Conservation (phyloP, 495 filamentous ascomycete genomes). For the Coniosporium apollinis region DNA sequence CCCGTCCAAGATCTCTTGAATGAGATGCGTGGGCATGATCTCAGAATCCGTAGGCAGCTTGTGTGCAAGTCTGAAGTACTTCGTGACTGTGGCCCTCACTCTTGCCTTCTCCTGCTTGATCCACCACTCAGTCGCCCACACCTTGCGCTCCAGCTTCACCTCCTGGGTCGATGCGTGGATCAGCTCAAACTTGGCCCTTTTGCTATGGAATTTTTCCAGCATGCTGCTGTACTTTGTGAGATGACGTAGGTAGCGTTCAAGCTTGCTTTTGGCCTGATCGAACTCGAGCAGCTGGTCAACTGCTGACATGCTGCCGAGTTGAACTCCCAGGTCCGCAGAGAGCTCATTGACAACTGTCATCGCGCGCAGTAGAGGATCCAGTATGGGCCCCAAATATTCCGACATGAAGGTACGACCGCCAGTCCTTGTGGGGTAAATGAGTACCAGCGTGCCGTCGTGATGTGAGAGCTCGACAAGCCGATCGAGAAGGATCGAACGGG, state of each 20-base stretch:
- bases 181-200: conserved; percentile 25
- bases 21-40: conserved; percentile 35
- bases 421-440: conserved; percentile 51
- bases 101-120: conserved; percentile 53
- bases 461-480: conserved; percentile 47
- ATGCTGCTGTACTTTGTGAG: conserved; percentile 17
- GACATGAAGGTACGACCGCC: conserved; percentile 47
- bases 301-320: conserved; percentile 40
- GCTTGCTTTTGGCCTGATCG: conserved; percentile 32
- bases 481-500: conserved; percentile 47
- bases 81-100: conserved; percentile 40
- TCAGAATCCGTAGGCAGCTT: conserved; percentile 25
- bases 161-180: conserved; percentile 35
- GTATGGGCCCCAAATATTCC: conserved; percentile 47
- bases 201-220: conserved; percentile 14
- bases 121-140: conserved; percentile 53
- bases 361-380: conserved; percentile 50
- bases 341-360: conserved; percentile 47
- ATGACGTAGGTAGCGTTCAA: conserved; percentile 31
- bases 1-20: conserved; percentile 48
- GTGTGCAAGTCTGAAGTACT: conserved; percentile 38
- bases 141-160: conserved; percentile 35
- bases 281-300: conserved; percentile 43
- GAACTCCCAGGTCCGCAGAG: conserved; percentile 39
- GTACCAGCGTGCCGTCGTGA: conserved; percentile 41